These are phyloP conservation scores for Tylopilus balloui DNA, from an alignment of 768 basidiomycete species.

Conservation along the genomic window DNA sequence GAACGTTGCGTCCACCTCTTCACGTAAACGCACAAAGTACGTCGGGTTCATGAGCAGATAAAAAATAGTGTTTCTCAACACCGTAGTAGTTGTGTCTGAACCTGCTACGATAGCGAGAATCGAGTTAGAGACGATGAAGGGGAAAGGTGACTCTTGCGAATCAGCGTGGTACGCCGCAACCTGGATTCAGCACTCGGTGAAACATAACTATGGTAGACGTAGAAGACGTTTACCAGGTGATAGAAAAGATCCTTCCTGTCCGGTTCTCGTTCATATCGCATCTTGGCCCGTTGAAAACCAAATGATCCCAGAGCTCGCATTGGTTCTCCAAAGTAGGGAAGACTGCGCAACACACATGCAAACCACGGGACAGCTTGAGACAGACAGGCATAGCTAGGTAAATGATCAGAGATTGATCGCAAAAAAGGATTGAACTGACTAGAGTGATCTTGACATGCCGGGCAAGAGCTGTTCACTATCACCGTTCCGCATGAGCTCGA, in stretches of 20 bases:
- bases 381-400: constrained; percentile 10
- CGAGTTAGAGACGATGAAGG: constrained; percentile 34
- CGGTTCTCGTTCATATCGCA: constrained; percentile 18
- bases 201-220: background rate
- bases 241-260: constrained; percentile 35
- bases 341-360: constrained; percentile 18
- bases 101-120: constrained; percentile 43
- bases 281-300: constrained; percentile 21
- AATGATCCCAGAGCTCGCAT: constrained; percentile 29
- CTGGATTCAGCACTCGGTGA: constrained; percentile 15
- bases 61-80: constrained; percentile 37
- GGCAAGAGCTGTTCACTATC: constrained; percentile 32
- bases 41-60: constrained; percentile 38
- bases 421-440: constrained; percentile 16
- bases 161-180: constrained; percentile 24
- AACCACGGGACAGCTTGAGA: constrained; percentile 25
- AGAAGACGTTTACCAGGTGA: constrained; percentile 34
- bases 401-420: constrained; percentile 3
- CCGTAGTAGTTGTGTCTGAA: constrained; percentile 44
- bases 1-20: constrained; percentile 37
- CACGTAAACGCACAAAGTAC: constrained; percentile 34
- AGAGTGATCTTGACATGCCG: constrained; percentile 27
- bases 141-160: constrained; percentile 24
- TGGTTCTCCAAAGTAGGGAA: constrained; percentile 31
- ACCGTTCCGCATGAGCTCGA: constrained; percentile 35